Evolutionary conservation across 1,139 yeast genomes (phyloP), one percentile per base, ranked within the genome.

Genomic region (Lodderomyces pseudojiufengensis): DNA sequence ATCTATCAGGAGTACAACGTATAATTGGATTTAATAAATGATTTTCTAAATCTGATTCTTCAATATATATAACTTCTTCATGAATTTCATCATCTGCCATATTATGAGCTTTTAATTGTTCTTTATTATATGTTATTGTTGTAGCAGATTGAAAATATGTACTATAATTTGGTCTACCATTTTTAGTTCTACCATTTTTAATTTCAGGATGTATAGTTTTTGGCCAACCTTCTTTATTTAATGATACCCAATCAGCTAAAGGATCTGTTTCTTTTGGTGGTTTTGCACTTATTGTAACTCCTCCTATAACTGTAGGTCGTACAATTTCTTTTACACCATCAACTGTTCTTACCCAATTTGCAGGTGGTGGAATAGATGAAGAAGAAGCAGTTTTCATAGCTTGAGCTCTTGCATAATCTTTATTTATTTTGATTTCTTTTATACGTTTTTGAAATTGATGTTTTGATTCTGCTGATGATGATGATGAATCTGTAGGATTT

Each of bases 1-100:
- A 87, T 32, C 72, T 59, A 36, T 82, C 83, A 1, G 96, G 96
- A 3, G 90, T 84, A 61, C 96, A 87, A 59, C 96, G 72, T 50
- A 85, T 74, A 38, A 87, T 58, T 0, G 96, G 96, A 50, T 80
- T 84, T 52, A 87, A 68, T 15, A 71, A 61, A 29, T 77, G 80
- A 50, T 84, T 82, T 1, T 84, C 74, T 12, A 72, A 68, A 55
- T 84, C 94, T 1, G 36, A 29, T 54, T 85, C 95, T 3, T 76
- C 80, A 14, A 73, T 53, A 50, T 59, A 70, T 30, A 60, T 51
- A 29, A 74, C 78, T 45, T 84, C 86, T 38, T 66, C 72, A 49
- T 71, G 73, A 1, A 61, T 52, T 27, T 78, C 82, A 44, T 65
- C 80, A 1, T 74, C 77, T 11, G 65, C 76, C 81, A 82, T 70